These are phyloP conservation scores for Naganishia liquefaciens DNA, from an alignment of 1,284 basidiomycete species.

Conservation along the genomic window DNA sequence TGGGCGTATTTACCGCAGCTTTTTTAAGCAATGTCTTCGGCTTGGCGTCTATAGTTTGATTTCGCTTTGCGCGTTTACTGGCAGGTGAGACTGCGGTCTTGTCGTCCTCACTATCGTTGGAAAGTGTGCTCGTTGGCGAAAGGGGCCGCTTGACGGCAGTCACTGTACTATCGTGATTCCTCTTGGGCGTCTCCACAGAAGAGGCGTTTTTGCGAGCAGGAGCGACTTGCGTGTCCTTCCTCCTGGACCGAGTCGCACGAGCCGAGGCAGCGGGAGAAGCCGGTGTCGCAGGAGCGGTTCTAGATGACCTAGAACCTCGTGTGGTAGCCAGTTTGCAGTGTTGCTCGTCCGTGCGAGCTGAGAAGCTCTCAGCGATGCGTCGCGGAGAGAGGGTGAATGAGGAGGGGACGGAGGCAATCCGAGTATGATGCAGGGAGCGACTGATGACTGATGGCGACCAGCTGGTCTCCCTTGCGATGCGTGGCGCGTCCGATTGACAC, in stretches of 20 bases:
- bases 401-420: background rate
- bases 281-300: constrained; percentile 7
- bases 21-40: too few species aligned
- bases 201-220: too few species aligned
- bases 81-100: too few species aligned
- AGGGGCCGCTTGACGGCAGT: constrained; percentile 1
- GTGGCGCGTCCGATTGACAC: constrained; percentile 2
- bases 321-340: constrained; percentile 27
- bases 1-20: too few species aligned
- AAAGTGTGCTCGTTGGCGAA: constrained; percentile 16
- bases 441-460: constrained; percentile 14
- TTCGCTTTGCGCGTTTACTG: too few species aligned
- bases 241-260: background rate
- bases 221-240: background rate
- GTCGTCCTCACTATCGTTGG: background rate
- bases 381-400: background rate
- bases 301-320: constrained; percentile 28
- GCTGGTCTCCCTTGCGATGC: background rate
- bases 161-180: background rate
- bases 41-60: too few species aligned
- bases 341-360: constrained; percentile 19
- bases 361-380: background rate
- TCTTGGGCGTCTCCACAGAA: background rate
- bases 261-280: background rate
- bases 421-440: background rate